Conservation (phyloP, 192 early-diverging fungal species). For the Pilaira anomala region DNA sequence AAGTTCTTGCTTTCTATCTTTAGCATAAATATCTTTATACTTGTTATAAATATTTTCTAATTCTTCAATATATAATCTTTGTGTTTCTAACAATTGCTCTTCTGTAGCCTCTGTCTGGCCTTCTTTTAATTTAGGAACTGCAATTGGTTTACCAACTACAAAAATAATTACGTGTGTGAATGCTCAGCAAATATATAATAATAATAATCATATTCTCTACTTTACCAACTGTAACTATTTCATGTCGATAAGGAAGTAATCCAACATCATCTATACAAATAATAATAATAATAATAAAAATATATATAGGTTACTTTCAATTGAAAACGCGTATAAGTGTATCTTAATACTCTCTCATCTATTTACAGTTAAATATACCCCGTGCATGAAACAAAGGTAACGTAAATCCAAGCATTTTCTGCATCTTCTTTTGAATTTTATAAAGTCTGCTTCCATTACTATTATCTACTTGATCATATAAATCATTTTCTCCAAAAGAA, state of each 20-base stretch:
- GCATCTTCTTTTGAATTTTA: slow-evolving; percentile 65
- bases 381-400: slow-evolving; percentile 80
- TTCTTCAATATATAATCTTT: slow-evolving; percentile 63
- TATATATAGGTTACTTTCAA: not conserved
- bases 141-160: slow-evolving; percentile 59
- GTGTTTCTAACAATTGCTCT: slow-evolving; percentile 51
- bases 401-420: slow-evolving; percentile 66
- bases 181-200: not conserved
- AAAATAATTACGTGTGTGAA: not conserved
- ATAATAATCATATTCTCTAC: not conserved
- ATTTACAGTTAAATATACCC: slow-evolving; percentile 82
- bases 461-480: slow-evolving; percentile 77
- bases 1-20: slow-evolving; percentile 58
- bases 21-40: slow-evolving; percentile 69
- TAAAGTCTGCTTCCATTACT: slow-evolving; percentile 55
- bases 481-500: slow-evolving; percentile 91
- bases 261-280: slow-evolving; percentile 47
- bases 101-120: slow-evolving; percentile 41
- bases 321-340: not conserved
- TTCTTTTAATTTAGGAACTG: slow-evolving; percentile 42
- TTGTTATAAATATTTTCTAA: slow-evolving; percentile 56
- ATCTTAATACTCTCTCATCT: slow-evolving; percentile 21
- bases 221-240: slow-evolving; percentile 38
- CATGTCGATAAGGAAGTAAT: slow-evolving; percentile 48
- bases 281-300: not conserved